These are phyloP conservation scores for Daldinia grandis DNA, from an alignment of 495 filamentous ascomycete species.

Conservation along the genomic window DNA sequence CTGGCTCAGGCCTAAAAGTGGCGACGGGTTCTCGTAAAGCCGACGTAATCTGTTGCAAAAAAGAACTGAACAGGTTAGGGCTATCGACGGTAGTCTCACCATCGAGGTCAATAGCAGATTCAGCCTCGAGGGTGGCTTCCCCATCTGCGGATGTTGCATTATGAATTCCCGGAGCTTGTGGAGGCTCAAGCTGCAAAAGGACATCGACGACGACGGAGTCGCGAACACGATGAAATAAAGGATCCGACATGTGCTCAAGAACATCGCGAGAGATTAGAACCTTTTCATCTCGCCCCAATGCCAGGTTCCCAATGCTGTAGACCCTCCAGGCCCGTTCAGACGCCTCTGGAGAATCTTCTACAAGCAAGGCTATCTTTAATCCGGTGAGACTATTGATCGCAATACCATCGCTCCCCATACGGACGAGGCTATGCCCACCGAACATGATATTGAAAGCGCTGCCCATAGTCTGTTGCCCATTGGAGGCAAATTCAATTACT, in stretches of 20 bases:
- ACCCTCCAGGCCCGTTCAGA: slow-evolving; percentile 66
- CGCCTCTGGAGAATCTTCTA: slow-evolving; percentile 62
- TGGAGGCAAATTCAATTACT: slow-evolving; percentile 82
- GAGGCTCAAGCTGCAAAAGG: slow-evolving; percentile 46
- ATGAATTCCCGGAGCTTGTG: slow-evolving; percentile 7
- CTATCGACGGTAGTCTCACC: slow-evolving; percentile 44
- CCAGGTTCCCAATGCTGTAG: slow-evolving; percentile 78
- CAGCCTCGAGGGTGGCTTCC: slow-evolving; percentile 16
- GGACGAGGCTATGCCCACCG: slow-evolving; percentile 56
- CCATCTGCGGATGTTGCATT: slow-evolving; percentile 41
- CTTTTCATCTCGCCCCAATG: slow-evolving; percentile 88
- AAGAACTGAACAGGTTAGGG: slow-evolving; percentile 61
- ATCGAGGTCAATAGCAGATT: slow-evolving; percentile 49
- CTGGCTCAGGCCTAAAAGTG: slow-evolving; percentile 44
- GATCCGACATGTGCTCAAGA: slow-evolving; percentile 78
- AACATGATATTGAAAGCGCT: slow-evolving; percentile 64
- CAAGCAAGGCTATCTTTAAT: slow-evolving; percentile 79
- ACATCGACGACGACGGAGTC: slow-evolving; percentile 78
- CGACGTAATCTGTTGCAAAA: slow-evolving; percentile 67
- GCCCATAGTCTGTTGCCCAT: slow-evolving; percentile 63
- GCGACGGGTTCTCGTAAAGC: slow-evolving; percentile 57
- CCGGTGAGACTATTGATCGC: slow-evolving; percentile 81
- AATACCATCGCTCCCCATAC: slow-evolving; percentile 71
- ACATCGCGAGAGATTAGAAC: slow-evolving; percentile 82
- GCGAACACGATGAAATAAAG: slow-evolving; percentile 80